Conservation (phyloP, 345 rosid genomes). For the Toxicodendron radicans region DNA sequence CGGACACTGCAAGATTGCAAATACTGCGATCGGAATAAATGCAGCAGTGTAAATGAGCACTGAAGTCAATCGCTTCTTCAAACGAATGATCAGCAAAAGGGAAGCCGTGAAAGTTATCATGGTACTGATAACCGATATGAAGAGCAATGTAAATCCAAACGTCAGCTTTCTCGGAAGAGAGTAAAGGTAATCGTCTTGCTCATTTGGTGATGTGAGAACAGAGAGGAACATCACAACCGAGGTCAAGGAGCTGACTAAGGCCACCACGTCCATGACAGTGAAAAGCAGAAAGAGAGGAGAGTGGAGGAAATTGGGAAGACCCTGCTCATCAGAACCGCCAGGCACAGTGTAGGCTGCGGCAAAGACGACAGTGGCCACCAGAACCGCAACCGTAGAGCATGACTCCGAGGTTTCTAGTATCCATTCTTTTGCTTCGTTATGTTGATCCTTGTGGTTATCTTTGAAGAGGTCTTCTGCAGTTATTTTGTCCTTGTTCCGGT, state of each 20-base stretch:
- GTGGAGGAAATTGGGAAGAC: constrained; percentile 20
- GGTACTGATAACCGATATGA: constrained; percentile 20
- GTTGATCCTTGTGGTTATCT: not conserved
- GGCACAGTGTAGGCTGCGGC: not conserved
- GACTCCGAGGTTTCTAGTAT: constrained; percentile 8
- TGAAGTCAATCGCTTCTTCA: not conserved
- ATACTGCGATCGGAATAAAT: not conserved
- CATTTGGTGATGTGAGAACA: constrained; percentile 23
- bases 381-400: constrained; percentile 29
- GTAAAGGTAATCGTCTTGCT: constrained; percentile 9
- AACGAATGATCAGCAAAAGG: constrained; percentile 25
- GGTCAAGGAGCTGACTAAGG: constrained; percentile 25
- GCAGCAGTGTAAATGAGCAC: not conserved
- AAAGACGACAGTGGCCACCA: not conserved
- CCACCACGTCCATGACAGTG: constrained; percentile 25
- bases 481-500: not conserved
- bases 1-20: not conserved
- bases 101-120: constrained; percentile 29
- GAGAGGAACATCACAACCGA: constrained; percentile 35
- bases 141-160: constrained; percentile 28
- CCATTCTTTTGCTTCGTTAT: not conserved
- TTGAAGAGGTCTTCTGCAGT: not conserved
- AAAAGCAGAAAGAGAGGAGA: constrained; percentile 23
- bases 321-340: constrained; percentile 8
- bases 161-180: constrained; percentile 23